These are phyloP conservation scores for Komagataella pastoris DNA, from an alignment of 805 yeast genomes.

Conservation along the genomic window DNA sequence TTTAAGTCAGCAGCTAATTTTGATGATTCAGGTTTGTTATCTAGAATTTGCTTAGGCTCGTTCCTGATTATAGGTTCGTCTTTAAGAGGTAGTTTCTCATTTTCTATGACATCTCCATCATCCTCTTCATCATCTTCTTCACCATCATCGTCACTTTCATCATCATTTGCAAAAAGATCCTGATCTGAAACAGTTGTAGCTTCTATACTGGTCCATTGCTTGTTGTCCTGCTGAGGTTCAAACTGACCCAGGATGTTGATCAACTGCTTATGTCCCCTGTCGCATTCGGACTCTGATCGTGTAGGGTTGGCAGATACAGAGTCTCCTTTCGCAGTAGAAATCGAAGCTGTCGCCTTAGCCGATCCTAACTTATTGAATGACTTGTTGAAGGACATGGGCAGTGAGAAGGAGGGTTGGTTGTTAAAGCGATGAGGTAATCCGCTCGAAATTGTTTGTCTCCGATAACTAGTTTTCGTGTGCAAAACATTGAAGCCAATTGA, in stretches of 20 bases:
- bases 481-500: not conserved
- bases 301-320: not conserved
- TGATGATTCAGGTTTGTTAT: not conserved
- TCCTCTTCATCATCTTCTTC: not conserved
- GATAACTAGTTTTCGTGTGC: not conserved
- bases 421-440: not conserved
- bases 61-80: not conserved
- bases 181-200: not conserved
- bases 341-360: not conserved
- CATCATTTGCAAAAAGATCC: not conserved
- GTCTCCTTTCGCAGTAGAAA: not conserved
- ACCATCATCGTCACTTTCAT: not conserved
- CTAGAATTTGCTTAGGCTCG: not conserved
- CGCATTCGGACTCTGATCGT: not conserved
- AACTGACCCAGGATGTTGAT: not conserved
- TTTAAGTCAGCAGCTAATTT: not conserved
- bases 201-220: not conserved
- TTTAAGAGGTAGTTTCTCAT: not conserved
- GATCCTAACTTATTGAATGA: not conserved
- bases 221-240: not conserved
- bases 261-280: not conserved
- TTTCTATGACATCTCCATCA: not conserved
- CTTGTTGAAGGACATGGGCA: slow-evolving; percentile 1
- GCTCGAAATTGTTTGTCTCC: not conserved
- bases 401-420: not conserved